These are phyloP conservation scores for Pseudogymnoascus sp. DNA, from an alignment of 2,329 filamentous ascomycete genomes.

Conservation along the genomic window DNA sequence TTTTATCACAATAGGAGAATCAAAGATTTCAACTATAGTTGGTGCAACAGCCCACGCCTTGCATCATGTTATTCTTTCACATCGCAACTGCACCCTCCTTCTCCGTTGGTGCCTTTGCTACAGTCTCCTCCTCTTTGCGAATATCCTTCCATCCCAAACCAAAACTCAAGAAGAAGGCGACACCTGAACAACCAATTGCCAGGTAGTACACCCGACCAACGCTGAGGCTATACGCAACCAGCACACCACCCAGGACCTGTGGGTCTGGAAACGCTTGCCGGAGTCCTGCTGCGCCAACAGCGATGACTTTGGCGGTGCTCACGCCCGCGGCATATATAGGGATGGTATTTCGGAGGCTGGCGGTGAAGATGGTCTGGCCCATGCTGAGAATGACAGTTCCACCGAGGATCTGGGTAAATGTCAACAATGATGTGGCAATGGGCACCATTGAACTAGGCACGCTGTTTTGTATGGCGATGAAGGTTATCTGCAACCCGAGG, in stretches of 20 bases:
- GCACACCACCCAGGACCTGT: slow-evolving; percentile 22
- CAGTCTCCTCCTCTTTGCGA: no score
- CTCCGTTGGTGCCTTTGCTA: no score
- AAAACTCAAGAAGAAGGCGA: background rate
- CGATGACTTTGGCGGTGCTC: slow-evolving; percentile 29
- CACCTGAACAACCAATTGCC: background rate
- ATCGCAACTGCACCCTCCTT: no score
- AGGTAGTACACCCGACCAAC: slow-evolving; percentile 9
- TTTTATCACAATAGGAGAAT: no score
- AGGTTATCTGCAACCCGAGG: slow-evolving; percentile 32
- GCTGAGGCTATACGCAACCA: slow-evolving; percentile 17
- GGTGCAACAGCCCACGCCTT: no score
- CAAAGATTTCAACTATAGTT: no score
- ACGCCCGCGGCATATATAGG: slow-evolving; percentile 26
- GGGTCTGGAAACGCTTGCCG: slow-evolving; percentile 25
- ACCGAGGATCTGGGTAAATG: slow-evolving; percentile 29
- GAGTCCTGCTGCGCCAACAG: slow-evolving; percentile 35
- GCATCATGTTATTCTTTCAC: no score
- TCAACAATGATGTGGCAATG: slow-evolving; percentile 15
- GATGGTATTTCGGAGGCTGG: slow-evolving; percentile 24
- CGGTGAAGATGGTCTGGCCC: slow-evolving; percentile 25
- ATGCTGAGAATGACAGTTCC: slow-evolving; percentile 27
- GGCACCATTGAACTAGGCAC: slow-evolving; percentile 13
- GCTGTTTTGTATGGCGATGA: slow-evolving; percentile 29
- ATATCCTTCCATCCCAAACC: slow-evolving; percentile 14